Evolutionary conservation across 106 monocot genomes (phyloP).

Genomic region (Platanthera guangdongensis): DNA sequence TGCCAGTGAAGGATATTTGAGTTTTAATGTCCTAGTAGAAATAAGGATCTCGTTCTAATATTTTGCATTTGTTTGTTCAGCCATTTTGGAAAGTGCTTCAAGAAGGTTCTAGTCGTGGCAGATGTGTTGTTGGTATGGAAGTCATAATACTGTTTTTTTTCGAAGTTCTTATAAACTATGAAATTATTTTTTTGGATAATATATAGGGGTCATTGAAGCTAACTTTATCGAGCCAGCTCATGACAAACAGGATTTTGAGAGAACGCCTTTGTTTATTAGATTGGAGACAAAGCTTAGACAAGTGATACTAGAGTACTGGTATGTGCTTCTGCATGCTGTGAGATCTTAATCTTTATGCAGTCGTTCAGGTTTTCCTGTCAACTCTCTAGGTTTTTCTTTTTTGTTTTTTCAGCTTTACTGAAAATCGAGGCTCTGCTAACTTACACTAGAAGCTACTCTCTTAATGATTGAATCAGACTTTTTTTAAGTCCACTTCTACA

Average conservation of each 20-base stretch:
- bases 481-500: background rate
- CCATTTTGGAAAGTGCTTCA: constrained; percentile 96
- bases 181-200: background rate
- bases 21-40: background rate
- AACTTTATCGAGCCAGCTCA: constrained; percentile 96
- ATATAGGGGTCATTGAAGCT: constrained; percentile 73
- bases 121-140: constrained; percentile 73
- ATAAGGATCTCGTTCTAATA: background rate
- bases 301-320: constrained; percentile 69
- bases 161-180: constrained; percentile 5
- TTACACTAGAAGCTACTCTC: background rate
- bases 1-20: background rate
- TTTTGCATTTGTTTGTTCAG: constrained; percentile 14
- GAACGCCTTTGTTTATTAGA: constrained; percentile 70
- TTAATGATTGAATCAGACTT: background rate
- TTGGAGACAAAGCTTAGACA: constrained; percentile 68
- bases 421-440: background rate
- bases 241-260: constrained; percentile 97
- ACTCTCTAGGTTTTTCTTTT: background rate
- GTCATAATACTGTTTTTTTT: background rate
- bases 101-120: constrained; percentile 61
- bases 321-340: background rate
- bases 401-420: background rate
- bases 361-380: background rate
- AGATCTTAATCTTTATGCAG: background rate